Base-by-base conservation (phyloP, 2,329 filamentous ascomycete species). In the Coniochaeta pulveracea region DNA sequence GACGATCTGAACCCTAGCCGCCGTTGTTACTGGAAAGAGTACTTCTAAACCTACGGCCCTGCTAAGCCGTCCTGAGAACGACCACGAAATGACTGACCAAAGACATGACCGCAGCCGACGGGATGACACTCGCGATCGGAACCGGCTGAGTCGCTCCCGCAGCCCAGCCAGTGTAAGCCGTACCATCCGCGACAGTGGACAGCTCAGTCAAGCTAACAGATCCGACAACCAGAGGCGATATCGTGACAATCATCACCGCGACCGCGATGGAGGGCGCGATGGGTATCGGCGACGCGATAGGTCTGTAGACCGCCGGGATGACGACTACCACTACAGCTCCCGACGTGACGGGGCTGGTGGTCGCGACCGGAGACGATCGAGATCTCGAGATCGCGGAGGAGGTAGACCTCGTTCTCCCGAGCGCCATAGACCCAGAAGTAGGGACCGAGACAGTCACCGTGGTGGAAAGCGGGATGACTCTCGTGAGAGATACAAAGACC, bases 391-490 rank as follows among this genome's bases (percentile, higher is more conserved):
- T 27, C 67, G 70, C 42, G 69, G 68, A 40, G 57, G 60, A 39
- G 72, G 74, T 28, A 67, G 70, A 45, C 69, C 78, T 34, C 63
- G 72, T 40, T 76, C 73, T 19, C 60, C 69, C 21, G 69, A 70
- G 31, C 62, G 66, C 44, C 66, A 69, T 39, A 66, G 71, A 38
- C 65, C 66, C 36, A 63, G 73, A 51, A 79, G 78, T 55, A 73
- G 79, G 47, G 82, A 85, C 34, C 66, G 52, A 39, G 61, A 65
- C 35, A 56, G 77, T 47, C 64, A 74, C 47, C 76, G 77, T 51
- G 28, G 28, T 22, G 60, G 62, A 48, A 78, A 77, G 62, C 77
- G 78, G 69, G 82, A 85, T 57, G 79, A 78, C 49, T 84, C 76
- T 54, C 72, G 72, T 55, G 80, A 84, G 50, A 71, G 70, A 53